Evolutionary conservation across 371 early-diverging fungal genomes (phyloP), one percentile per base, ranked within the genome.

Genomic region (Mortierella sp.): DNA sequence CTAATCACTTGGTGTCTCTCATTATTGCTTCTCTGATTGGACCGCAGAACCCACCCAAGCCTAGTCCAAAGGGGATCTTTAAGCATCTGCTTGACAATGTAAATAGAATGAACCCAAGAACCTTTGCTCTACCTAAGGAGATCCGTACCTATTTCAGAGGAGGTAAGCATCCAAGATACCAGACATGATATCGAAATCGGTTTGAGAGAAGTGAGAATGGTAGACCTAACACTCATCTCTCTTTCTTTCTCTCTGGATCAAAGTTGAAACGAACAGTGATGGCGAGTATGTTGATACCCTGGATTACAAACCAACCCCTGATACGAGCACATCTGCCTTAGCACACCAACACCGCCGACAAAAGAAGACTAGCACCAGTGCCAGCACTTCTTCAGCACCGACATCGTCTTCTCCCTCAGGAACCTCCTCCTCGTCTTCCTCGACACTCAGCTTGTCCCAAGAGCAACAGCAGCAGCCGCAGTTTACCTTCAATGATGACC

Each of bases 201-300:
- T n/a, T n/a, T n/a, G n/a, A n/a, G n/a, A n/a, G n/a, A n/a, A n/a
- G n/a, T 37, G 37, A 37, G 3, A 37, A 5, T 37, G 37, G 37
- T 37, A n/a, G 37, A 37, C 37, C 37, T 37, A 37, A 37, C 37
- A 37, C 37, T 9, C 9, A 37, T 5, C 37, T 9, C 9, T 3
- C 37, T 9, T 3, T 37, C 5, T 37, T 9, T 37, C 37, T 37
- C 37, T 37, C 37, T 37, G 37, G 9, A 37, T 9, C 37, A 37
- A 37, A 83, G 91, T 92, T 4, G 76, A 86, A 11, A 84, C 85
- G 28, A 89, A 89, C 62, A 86, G 87, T 23, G 81, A 75, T 23
- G 89, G 90, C 4, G 84, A 87, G 48, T 92, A 90, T 57, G 83
- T 84, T 1, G 87, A 88, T 51, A 62, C 79, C 25, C 66, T 79